Evolutionary conservation across 2,329 filamentous ascomycete species (phyloP), one percentile per base, ranked within the genome.

Genomic region (Talaromyces sp.): DNA sequence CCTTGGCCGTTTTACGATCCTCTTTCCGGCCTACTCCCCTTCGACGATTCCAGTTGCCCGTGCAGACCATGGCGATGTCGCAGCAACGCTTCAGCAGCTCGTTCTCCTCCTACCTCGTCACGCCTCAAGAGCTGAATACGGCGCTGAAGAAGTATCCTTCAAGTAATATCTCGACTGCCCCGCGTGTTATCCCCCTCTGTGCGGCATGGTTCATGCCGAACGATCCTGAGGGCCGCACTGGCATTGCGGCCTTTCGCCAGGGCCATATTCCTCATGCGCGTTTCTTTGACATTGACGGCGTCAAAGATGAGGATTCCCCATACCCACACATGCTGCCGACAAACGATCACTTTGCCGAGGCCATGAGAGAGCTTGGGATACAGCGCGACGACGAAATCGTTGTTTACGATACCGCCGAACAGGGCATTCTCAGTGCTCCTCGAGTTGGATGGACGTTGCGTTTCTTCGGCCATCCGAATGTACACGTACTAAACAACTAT

Each of bases 151-250:
- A 89, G 78, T 96, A 94, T 75, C 85, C 92, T 3, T 85, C 89
- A 12, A 90, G 89, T 59, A 87, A 89, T 65, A 90, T 94, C 69
- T 92, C 90, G 63, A 89, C 91, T 51, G 87, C 91, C 12, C 90
- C 94, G 1, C 88, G 90, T 67, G 89, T 96, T 51, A 87, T 99
- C 59, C 91, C 95, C 2, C 83, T 99, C 50, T 97, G 93, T 77
- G 95, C 93, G 54, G 85, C 92, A 28, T 99, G 95, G 95, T 99
- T 97, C 73, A 85, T 99, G 65, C 95, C 95, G 65, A 98, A 96
- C 75, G 94, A 96, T 66, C 81, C 83, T 1, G 72, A 83, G 68
- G 86, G 86, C 59, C 88, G 92, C 64, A 90, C 86, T 56, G 95
- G 95, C 59, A 86, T 90, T 68, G 83, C 95, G 66, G 87, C 89